Base-by-base conservation (phyloP, 169 alveolate species). In the Plasmodium knowlesi region DNA sequence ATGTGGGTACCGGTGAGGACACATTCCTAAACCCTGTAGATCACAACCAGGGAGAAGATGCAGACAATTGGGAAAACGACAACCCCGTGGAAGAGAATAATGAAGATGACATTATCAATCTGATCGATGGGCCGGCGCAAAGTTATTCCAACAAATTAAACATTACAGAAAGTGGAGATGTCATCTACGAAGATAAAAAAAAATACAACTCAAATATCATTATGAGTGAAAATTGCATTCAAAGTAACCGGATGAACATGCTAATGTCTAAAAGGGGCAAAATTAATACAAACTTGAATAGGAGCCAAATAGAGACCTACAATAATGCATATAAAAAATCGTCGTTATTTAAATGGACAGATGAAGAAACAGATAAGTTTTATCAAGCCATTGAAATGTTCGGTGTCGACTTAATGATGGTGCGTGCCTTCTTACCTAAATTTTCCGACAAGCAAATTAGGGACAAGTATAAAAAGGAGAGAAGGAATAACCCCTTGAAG, bases 331-430 rank as follows among this genome's bases (percentile, higher is more conserved):
- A 96, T 93, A 95, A 95, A 84, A 90, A 85, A 73, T 43, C 95
- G 5, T 94, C 93, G 67, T 61, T 84, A 16, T 67, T 93, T 46
- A 96, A 96, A 92, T 96, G 97, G 97, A 89, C 96, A 16, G 92
- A 93, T 19, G 93, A 93, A 83, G 97, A 96, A 41, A 96, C 97
- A 2, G 73, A 92, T 61, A 88, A 95, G 50, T 96, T 96, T 92
- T 96, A 95, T 83, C 91, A 95, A 43, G 97, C 97, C 4, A 84
- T 96, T 41, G 95, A 95, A 53, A 95, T 90, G 93, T 96, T 96
- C 74, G 97, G 97, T 5, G 74, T 95, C 30, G 97, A 96, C 84
- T 92, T 96, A 74, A 90, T 96, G 90, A 92, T 96, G 95, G 96
- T 96, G 12, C 67, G 96, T 54, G 96, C 97, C 39, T 82, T 95